phyloP scores from a whole-genome alignment of 2,329 filamentous ascomycete species.

The Chrysosphaeria jannelii region DNA sequence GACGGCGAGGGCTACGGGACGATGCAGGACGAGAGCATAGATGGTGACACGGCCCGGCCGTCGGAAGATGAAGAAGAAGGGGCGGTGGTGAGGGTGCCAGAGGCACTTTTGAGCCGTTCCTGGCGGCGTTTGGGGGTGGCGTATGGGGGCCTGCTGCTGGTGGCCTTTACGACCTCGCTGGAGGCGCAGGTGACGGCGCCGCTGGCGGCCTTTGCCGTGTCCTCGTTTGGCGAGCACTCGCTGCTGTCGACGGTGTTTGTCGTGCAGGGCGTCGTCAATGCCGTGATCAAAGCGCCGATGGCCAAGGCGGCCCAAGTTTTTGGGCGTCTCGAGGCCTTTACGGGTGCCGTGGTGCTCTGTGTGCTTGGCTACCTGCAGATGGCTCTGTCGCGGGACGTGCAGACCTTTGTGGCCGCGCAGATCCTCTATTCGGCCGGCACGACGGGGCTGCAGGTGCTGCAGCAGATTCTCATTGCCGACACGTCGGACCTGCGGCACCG shows the following conservation, averaged over 20 bases:
- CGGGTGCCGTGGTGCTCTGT: conserved; percentile 20
- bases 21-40: no score
- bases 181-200: conserved; percentile 31
- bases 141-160: conserved; percentile 15
- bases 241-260: conserved; percentile 32
- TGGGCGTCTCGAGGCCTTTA: conserved; percentile 27
- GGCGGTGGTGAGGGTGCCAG: no score
- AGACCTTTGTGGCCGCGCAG: conserved; percentile 20
- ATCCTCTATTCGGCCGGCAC: conserved; percentile 28
- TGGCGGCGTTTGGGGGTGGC: conserved; percentile 3
- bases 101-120: conserved; percentile 2
- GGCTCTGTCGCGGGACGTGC: conserved; percentile 21
- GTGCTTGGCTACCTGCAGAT: conserved; percentile 25
- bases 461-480: conserved; percentile 35
- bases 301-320: conserved; percentile 31
- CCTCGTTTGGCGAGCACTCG: conserved; percentile 29
- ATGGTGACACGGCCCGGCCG: no score
- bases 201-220: conserved; percentile 30
- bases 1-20: no score
- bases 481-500: conserved; percentile 27
- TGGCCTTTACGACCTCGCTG: conserved; percentile 35
- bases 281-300: conserved; percentile 28
- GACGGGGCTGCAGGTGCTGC: conserved; percentile 17
- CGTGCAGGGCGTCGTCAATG: conserved; percentile 31
- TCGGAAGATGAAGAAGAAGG: no score